Conservation (phyloP, 306 rosid species). For the Sphenostylis stenocarpa region DNA sequence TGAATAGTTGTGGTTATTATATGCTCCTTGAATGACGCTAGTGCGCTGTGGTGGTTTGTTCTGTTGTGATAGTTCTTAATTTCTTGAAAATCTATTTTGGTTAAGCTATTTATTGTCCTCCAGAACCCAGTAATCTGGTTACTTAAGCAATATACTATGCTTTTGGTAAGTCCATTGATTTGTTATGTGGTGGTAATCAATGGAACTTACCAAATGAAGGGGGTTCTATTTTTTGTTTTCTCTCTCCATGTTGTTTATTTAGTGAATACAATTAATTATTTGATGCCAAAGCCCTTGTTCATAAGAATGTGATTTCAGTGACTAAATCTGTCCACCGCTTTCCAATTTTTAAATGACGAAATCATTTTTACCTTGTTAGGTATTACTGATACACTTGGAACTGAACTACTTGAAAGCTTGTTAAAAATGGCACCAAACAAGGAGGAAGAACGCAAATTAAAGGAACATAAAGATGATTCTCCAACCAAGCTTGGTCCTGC, state of each 20-base stretch:
- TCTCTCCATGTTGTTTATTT: not conserved
- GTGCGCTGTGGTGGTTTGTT: conserved; percentile 6
- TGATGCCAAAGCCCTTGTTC: not conserved
- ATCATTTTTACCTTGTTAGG: conserved; percentile 52
- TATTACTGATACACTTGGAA: conserved; percentile 81
- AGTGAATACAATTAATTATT: not conserved
- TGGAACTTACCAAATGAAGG: not conserved
- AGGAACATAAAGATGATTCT: conserved; percentile 74
- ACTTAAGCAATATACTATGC: not conserved
- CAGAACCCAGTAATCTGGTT: not conserved
- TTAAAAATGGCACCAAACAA: conserved; percentile 96
- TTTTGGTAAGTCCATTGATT: not conserved
- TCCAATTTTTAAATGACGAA: not conserved
- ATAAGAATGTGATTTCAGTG: not conserved
- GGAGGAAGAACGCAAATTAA: conserved; percentile 93
- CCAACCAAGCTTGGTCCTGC: conserved; percentile 88
- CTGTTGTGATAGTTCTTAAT: not conserved
- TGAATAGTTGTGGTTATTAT: not conserved
- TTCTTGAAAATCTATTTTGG: not conserved
- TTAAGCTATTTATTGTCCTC: not conserved
- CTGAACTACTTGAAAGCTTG: conserved; percentile 86
- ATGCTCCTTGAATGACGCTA: not conserved
- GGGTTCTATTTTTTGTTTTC: not conserved
- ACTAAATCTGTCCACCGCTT: not conserved
- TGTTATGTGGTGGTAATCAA: not conserved